phyloP scores from a whole-genome alignment of 2,329 filamentous ascomycete genomes.

The Coniochaeta ligniaria region DNA sequence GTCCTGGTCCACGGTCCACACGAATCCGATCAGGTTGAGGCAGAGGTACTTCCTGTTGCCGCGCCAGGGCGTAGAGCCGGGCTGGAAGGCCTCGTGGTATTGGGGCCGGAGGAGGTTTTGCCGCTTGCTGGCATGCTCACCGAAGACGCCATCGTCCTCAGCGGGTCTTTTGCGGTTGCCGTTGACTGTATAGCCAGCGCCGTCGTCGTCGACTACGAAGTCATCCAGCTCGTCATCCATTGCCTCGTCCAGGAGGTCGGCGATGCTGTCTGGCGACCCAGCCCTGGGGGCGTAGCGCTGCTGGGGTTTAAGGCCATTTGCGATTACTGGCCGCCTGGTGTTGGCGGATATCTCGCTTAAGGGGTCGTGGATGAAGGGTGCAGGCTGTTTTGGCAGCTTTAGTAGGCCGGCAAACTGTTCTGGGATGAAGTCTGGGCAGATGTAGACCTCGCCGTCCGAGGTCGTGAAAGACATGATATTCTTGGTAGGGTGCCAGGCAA shows the following conservation, averaged over 20 bases:
- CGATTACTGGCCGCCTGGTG: constrained; percentile 41
- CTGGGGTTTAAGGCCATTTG: constrained; percentile 47
- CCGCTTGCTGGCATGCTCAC: constrained; percentile 39
- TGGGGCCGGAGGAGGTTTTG: constrained; percentile 48
- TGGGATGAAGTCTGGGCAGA: constrained; percentile 65
- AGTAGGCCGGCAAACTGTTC: constrained; percentile 50
- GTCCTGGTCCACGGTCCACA: constrained; percentile 96
- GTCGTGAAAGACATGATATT: constrained; percentile 91
- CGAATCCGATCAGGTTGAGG: constrained; percentile 86
- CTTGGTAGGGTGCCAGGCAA: constrained; percentile 84
- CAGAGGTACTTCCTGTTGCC: constrained; percentile 91
- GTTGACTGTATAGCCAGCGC: constrained; percentile 73
- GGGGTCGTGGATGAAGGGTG: constrained; percentile 81
- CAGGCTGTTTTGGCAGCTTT: constrained; percentile 57
- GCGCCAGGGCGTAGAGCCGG: constrained; percentile 91
- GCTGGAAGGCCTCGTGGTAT: constrained; percentile 82
- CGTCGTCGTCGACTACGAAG: constrained; percentile 93
- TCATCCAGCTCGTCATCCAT: constrained; percentile 51
- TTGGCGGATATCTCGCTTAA: constrained; percentile 64
- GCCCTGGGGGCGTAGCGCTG: constrained; percentile 41
- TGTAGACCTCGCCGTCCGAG: constrained; percentile 87
- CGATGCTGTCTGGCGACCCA: constrained; percentile 68
- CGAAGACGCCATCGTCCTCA: constrained; percentile 44
- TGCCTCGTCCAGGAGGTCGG: constrained; percentile 65
- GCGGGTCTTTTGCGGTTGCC: constrained; percentile 40